Conservation (phyloP, 2,329 filamentous ascomycete species). For the Fusarium decemcellulare region DNA sequence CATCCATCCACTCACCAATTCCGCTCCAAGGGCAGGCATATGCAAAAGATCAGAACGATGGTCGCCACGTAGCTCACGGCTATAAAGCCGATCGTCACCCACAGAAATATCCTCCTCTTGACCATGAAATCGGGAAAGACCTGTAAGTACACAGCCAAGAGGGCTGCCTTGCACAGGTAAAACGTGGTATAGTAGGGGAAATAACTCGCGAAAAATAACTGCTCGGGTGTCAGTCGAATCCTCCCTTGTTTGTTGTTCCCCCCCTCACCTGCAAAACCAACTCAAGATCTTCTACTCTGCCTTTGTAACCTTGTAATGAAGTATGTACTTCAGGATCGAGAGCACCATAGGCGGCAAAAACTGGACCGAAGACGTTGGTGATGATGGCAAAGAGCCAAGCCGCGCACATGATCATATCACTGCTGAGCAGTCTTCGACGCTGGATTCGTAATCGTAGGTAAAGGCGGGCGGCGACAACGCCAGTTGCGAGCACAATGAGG, state of each 20-base stretch:
- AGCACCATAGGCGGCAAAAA: constrained; percentile 13
- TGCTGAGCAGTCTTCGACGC: constrained; percentile 21
- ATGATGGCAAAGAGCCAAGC: constrained; percentile 29
- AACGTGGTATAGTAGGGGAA: constrained; percentile 42
- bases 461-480: constrained; percentile 31
- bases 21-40: constrained; percentile 15
- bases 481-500: constrained; percentile 18
- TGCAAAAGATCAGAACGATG: neutral
- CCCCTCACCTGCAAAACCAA: constrained; percentile 27
- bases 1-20: constrained; percentile 15
- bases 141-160: constrained; percentile 33
- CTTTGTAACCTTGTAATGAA: constrained; percentile 9
- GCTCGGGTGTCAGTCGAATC: neutral
- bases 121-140: constrained; percentile 29
- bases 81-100: constrained; percentile 15
- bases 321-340: constrained; percentile 31
- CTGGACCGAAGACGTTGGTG: constrained; percentile 20
- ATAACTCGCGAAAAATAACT: constrained; percentile 29
- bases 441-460: constrained; percentile 36
- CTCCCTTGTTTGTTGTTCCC: neutral
- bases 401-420: constrained; percentile 36
- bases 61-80: constrained; percentile 6
- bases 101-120: constrained; percentile 28
- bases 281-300: neutral
- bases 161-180: constrained; percentile 41